These are phyloP conservation scores for Rhizomucor pusillus DNA, from an alignment of 371 early-diverging fungal species.

Conservation along the genomic window DNA sequence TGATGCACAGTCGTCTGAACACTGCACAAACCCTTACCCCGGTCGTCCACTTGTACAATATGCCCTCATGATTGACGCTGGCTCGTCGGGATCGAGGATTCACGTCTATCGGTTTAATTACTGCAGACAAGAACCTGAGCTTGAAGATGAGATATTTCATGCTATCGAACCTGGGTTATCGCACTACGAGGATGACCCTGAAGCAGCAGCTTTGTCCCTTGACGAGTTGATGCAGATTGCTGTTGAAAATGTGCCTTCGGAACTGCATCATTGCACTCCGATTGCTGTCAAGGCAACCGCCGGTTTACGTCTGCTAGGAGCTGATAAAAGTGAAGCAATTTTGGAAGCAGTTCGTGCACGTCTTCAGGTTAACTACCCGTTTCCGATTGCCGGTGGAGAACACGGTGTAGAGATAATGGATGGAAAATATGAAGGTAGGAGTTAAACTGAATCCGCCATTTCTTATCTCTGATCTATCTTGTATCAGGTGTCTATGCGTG, in stretches of 20 bases:
- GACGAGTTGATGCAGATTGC: slow-evolving; percentile 79
- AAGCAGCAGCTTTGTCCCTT: slow-evolving; percentile 79
- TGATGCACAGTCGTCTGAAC: slow-evolving; percentile 39
- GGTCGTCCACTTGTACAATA: slow-evolving; percentile 63
- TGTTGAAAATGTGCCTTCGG: slow-evolving; percentile 54
- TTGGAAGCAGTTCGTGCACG: slow-evolving; percentile 67
- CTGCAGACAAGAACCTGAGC: slow-evolving; percentile 68
- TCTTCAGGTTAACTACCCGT: slow-evolving; percentile 77
- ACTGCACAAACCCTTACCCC: slow-evolving; percentile 58
- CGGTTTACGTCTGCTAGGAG: slow-evolving; percentile 80
- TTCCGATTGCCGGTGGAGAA: slow-evolving; percentile 61
- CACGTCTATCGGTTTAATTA: slow-evolving; percentile 92
- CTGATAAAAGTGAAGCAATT: slow-evolving; percentile 64
- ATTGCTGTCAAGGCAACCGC: slow-evolving; percentile 97
- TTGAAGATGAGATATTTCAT: slow-evolving; percentile 86
- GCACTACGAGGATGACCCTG: slow-evolving; percentile 60
- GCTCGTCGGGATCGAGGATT: slow-evolving; percentile 96
- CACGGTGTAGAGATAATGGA: slow-evolving; percentile 91
- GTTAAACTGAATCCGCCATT: not conserved
- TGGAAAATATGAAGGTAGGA: slow-evolving; percentile 86
- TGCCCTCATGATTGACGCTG: slow-evolving; percentile 91
- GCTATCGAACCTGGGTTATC: slow-evolving; percentile 88
- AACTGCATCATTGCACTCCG: slow-evolving; percentile 80
- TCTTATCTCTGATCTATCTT: not conserved
- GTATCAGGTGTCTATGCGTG: slow-evolving; percentile 89